These are phyloP conservation scores for Aureobasidium subglaciale DNA, from an alignment of 2,329 filamentous ascomycete species.

Conservation along the genomic window DNA sequence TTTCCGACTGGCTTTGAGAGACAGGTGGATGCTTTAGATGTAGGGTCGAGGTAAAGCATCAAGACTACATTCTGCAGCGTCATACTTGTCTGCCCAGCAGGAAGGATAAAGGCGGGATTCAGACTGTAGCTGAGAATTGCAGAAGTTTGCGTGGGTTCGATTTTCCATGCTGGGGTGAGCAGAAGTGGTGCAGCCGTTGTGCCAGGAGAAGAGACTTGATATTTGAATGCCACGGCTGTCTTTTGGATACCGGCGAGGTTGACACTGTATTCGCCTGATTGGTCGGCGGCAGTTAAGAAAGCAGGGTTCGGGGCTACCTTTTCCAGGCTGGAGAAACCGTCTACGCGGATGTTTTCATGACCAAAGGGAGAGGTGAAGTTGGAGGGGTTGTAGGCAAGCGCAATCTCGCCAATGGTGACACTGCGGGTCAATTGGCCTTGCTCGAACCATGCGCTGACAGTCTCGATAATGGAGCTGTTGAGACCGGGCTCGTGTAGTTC, in stretches of 20 bases:
- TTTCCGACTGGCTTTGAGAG: constrained; percentile 76
- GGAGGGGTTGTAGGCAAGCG: constrained; percentile 68
- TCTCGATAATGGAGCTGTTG: constrained; percentile 85
- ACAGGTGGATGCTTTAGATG: constrained; percentile 53
- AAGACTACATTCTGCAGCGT: constrained; percentile 68
- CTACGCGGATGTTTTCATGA: constrained; percentile 66
- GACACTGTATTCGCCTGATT: constrained; percentile 72
- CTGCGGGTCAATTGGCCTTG: constrained; percentile 63
- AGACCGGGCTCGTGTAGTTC: constrained; percentile 74
- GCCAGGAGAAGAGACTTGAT: constrained; percentile 70
- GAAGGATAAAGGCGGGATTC: constrained; percentile 60
- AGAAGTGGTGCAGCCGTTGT: constrained; percentile 59
- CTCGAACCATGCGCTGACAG: constrained; percentile 77
- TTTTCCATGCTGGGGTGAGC: constrained; percentile 72
- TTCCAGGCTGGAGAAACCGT: constrained; percentile 82
- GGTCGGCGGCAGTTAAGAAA: constrained; percentile 69
- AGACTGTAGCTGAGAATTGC: constrained; percentile 77
- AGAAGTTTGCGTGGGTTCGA: constrained; percentile 77
- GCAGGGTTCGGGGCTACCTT: constrained; percentile 90
- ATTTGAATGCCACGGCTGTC: constrained; percentile 81
- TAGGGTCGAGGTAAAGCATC: constrained; percentile 60
- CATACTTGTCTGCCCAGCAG: constrained; percentile 34
- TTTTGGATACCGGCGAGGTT: constrained; percentile 64
- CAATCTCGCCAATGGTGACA: constrained; percentile 80
- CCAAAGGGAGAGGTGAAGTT: constrained; percentile 37